These are phyloP conservation scores for Stylonectria norvegica DNA, from an alignment of 2,329 filamentous ascomycete genomes.

Conservation along the genomic window DNA sequence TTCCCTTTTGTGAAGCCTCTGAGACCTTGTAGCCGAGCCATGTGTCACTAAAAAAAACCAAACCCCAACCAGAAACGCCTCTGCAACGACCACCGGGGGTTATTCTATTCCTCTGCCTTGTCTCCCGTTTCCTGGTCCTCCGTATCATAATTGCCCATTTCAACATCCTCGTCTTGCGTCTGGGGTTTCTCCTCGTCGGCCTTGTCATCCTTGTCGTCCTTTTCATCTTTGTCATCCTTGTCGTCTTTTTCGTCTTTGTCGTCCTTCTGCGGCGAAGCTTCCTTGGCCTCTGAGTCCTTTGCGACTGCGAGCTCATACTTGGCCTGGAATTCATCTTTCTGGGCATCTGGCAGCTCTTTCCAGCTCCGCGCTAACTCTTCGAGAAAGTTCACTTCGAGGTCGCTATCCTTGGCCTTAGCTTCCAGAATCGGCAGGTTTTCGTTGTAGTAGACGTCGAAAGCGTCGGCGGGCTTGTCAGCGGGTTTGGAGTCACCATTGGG, in stretches of 20 bases:
- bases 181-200: slow-evolving; percentile 29
- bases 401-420: slow-evolving; percentile 41
- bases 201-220: slow-evolving; percentile 21
- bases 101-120: slow-evolving; percentile 31
- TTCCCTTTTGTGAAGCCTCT: slow-evolving; percentile 9
- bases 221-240: slow-evolving; percentile 33
- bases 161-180: slow-evolving; percentile 46
- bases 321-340: slow-evolving; percentile 48
- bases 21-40: neutral
- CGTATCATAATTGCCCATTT: slow-evolving; percentile 47
- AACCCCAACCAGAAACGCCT: slow-evolving; percentile 25
- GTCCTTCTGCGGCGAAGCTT: slow-evolving; percentile 12
- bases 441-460: slow-evolving; percentile 54
- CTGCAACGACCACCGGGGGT: slow-evolving; percentile 7
- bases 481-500: slow-evolving; percentile 42
- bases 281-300: slow-evolving; percentile 26
- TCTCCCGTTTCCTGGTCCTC: slow-evolving; percentile 37
- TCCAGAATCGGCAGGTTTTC: slow-evolving; percentile 45
- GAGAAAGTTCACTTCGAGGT: slow-evolving; percentile 41
- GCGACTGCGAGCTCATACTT: slow-evolving; percentile 28
- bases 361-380: slow-evolving; percentile 54
- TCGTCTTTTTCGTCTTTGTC: slow-evolving; percentile 22
- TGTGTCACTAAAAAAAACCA: slow-evolving; percentile 15
- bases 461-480: slow-evolving; percentile 43
- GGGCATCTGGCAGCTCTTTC: slow-evolving; percentile 49